phyloP scores from a whole-genome alignment of 2,329 filamentous ascomycete genomes.

The Fusarium odoratissimum region DNA sequence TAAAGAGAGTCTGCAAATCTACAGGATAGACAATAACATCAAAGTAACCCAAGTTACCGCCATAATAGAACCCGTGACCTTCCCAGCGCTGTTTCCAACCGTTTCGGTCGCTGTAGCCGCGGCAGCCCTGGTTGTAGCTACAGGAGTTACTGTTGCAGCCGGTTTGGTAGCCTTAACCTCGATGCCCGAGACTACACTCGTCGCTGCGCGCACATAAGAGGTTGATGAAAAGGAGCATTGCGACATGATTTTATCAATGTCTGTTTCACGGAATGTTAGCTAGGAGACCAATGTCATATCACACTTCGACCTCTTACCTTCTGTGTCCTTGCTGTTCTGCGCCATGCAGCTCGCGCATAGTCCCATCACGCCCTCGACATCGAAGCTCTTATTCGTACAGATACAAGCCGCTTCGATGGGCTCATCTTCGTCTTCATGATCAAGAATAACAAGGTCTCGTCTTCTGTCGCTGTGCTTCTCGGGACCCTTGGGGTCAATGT shows the following conservation, averaged over 20 bases:
- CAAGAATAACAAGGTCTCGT: not conserved
- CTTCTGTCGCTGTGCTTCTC: not conserved
- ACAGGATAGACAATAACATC: not conserved
- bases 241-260: not conserved
- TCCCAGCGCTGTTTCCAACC: not conserved
- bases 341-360: conserved; percentile 2
- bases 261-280: not conserved
- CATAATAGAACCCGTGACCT: not conserved
- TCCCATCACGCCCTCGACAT: not conserved
- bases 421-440: not conserved
- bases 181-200: conserved; percentile 1
- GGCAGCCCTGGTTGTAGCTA: not conserved
- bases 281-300: accelerated
- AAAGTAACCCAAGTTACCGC: not conserved
- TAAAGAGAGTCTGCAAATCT: not conserved
- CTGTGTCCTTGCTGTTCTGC: not conserved
- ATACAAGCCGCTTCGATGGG: not conserved
- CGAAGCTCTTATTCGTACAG: not conserved
- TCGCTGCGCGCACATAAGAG: not conserved
- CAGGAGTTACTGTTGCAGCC: not conserved
- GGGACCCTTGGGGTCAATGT: not conserved
- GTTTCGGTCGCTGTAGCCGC: not conserved
- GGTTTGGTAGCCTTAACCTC: conserved; percentile 1
- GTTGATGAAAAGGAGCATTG: not conserved
- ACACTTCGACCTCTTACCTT: not conserved